Evolutionary conservation across 2,329 filamentous ascomycete species (phyloP).

Genomic region (Mollisiaceae sp.): DNA sequence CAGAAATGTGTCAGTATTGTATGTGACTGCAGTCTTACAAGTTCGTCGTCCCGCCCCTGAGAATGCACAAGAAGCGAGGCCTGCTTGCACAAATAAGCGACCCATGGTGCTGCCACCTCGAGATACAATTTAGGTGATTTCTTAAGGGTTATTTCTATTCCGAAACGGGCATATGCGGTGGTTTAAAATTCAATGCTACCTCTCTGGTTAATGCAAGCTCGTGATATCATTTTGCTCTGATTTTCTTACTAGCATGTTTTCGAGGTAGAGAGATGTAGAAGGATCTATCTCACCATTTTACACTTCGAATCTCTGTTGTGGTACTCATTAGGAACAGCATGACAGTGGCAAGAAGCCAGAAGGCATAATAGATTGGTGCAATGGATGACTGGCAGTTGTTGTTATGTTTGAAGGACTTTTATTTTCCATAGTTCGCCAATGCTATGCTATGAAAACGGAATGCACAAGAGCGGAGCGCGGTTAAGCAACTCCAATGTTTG

Average conservation of each 20-base stretch:
- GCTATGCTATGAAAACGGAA: constrained; percentile 3
- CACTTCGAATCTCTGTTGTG: no score
- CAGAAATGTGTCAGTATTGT: no score
- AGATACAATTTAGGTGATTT: no score
- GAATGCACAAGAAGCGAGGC: neutral
- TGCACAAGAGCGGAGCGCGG: constrained; percentile 53
- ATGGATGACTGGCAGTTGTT: neutral
- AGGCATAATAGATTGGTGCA: neutral
- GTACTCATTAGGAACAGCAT: no score
- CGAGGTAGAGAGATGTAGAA: no score
- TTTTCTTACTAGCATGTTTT: no score
- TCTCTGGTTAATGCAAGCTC: no score
- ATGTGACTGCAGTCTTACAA: no score
- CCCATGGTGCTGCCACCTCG: neutral
- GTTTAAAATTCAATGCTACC: no score
- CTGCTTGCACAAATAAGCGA: neutral
- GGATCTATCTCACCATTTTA: no score
- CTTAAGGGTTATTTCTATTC: neutral
- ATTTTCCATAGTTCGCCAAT: constrained; percentile 8
- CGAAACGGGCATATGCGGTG: neutral
- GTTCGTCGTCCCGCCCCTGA: neutral
- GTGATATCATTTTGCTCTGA: no score
- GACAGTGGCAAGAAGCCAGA: no score
- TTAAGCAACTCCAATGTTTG: constrained; percentile 81
- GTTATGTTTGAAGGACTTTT: constrained; percentile 10